A percentile compares a stretch with the other conserved stretches of the same genome.
These are phyloP conservation scores for Spathaspora arborariae DNA, from an alignment of 805 yeast species.

Conservation along the genomic window DNA sequence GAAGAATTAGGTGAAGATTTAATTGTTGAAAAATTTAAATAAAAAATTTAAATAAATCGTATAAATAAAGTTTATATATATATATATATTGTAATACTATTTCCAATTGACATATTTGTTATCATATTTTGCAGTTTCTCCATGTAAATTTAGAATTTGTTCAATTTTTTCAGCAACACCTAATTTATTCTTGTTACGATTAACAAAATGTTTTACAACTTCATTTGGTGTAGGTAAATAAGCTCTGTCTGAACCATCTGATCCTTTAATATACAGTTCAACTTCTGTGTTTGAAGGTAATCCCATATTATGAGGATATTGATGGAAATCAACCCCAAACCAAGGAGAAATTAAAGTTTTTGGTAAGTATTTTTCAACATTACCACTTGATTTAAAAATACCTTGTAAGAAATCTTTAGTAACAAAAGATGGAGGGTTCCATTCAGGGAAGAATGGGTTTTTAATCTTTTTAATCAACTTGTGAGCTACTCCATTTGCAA, in stretches of 20 bases:
- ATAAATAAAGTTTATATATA: background rate
- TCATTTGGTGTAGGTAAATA: slow-evolving; percentile 68
- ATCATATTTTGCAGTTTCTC: slow-evolving; percentile 37
- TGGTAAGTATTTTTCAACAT: slow-evolving; percentile 22
- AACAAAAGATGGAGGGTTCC: slow-evolving; percentile 18
- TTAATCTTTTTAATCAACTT: slow-evolving; percentile 60
- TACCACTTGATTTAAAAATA: slow-evolving; percentile 16
- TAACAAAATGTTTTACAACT: slow-evolving; percentile 59
- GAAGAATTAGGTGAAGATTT: slow-evolving; percentile 56
- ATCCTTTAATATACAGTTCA: slow-evolving; percentile 63
- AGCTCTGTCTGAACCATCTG: slow-evolving; percentile 59
- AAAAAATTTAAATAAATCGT: too few relatives aligned
- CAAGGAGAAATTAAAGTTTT: slow-evolving; percentile 36
- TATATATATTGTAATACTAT: background rate
- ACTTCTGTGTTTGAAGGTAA: slow-evolving; percentile 72
- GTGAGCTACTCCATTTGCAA: slow-evolving; percentile 64
- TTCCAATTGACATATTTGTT: slow-evolving; percentile 41
- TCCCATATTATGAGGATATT: slow-evolving; percentile 68
- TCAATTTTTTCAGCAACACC: slow-evolving; percentile 63
- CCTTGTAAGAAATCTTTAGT: slow-evolving; percentile 16
- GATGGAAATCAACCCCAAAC: slow-evolving; percentile 35
- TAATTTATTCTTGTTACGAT: slow-evolving; percentile 44
- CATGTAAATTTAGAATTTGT: slow-evolving; percentile 57
- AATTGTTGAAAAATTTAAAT: slow-evolving; percentile 33
- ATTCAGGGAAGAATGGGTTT: slow-evolving; percentile 36